Evolutionary conservation across 148 eudicot genomes (phyloP).

Genomic region (Simmondsia chinensis): DNA sequence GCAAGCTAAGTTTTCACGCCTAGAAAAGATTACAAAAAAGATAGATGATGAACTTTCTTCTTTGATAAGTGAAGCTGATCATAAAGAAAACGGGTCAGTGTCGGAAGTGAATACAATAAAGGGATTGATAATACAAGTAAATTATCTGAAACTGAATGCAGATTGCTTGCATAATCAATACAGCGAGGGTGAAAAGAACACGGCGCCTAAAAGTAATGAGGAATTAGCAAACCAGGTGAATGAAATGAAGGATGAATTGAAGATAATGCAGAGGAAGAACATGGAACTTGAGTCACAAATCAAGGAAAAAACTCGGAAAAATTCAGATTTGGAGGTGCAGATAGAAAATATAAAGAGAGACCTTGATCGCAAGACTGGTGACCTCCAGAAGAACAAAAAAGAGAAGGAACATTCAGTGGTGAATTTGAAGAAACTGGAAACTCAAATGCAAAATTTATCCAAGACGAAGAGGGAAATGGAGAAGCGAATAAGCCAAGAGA

Average conservation of each 20-base stretch:
- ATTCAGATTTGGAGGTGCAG: conserved; percentile 11
- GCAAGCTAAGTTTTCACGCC: conserved; percentile 18
- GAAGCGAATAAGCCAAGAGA: conserved; percentile 12
- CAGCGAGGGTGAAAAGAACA: conserved; percentile 13
- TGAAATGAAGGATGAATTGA: conserved; percentile 30
- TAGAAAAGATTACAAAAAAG: conserved; percentile 23
- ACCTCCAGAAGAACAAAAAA: conserved; percentile 9
- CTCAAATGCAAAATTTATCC: conserved; percentile 8
- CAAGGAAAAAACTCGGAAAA: conserved; percentile 16
- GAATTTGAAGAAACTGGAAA: conserved; percentile 13
- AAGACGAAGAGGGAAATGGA: conserved; percentile 6
- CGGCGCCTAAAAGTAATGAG: conserved; percentile 5
- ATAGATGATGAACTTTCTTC: conserved; percentile 20
- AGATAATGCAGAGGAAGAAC: conserved; percentile 16
- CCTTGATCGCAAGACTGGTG: conserved; percentile 3
- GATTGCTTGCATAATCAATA: conserved; percentile 21
- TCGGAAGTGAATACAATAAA: conserved; percentile 15
- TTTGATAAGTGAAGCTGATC: conserved; percentile 14
- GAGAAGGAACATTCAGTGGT: conserved; percentile 12
- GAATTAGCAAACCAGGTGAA: conserved; percentile 19
- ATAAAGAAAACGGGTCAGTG: conserved; percentile 10
- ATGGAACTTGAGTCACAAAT: conserved; percentile 22
- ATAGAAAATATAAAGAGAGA: conserved; percentile 16
- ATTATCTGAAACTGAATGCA: conserved; percentile 19
- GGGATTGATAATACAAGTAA: conserved; percentile 17